Percentiles rank a stretch among this genome's conserved stretches.
phyloP scores from a whole-genome alignment of 305 asterid species.

The Coffea humblotiana region DNA sequence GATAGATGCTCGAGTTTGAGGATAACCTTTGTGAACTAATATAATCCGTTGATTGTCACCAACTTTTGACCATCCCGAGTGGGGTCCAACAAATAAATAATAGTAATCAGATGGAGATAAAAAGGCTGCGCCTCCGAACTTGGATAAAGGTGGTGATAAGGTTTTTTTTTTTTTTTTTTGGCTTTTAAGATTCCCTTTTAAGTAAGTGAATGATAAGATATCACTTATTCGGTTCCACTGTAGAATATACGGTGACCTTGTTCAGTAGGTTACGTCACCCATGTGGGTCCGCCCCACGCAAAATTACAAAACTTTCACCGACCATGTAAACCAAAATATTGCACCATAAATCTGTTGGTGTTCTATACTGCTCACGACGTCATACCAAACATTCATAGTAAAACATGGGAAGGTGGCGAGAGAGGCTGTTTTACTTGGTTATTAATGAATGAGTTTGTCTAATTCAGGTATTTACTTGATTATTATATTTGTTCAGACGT shows the following conservation, averaged over 20 bases:
- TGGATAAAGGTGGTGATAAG: constrained; percentile 21
- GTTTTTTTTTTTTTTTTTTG: not conserved
- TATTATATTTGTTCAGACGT: no score
- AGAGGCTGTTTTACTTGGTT: no score
- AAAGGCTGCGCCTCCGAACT: constrained; percentile 7
- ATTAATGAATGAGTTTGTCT: no score
- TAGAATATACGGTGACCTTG: not conserved
- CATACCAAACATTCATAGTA: no score
- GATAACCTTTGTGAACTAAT: not conserved
- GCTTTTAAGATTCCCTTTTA: not conserved
- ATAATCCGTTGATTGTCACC: constrained; percentile 9
- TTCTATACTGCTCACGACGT: no score
- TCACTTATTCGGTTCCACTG: constrained; percentile 2
- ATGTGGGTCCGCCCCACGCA: constrained; percentile 4
- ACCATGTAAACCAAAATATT: not conserved
- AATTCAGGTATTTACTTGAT: no score
- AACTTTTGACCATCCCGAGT: constrained; percentile 3
- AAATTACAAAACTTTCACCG: constrained; percentile 6
- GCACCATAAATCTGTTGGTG: not conserved
- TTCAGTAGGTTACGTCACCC: not conserved
- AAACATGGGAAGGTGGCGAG: no score
- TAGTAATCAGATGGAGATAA: constrained; percentile 3
- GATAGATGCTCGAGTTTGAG: no score
- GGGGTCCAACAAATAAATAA: constrained; percentile 4
- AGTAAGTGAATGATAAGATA: not conserved